Base-by-base conservation (phyloP, 441 rosid genomes). In the Gossypium gossypioides region DNA sequence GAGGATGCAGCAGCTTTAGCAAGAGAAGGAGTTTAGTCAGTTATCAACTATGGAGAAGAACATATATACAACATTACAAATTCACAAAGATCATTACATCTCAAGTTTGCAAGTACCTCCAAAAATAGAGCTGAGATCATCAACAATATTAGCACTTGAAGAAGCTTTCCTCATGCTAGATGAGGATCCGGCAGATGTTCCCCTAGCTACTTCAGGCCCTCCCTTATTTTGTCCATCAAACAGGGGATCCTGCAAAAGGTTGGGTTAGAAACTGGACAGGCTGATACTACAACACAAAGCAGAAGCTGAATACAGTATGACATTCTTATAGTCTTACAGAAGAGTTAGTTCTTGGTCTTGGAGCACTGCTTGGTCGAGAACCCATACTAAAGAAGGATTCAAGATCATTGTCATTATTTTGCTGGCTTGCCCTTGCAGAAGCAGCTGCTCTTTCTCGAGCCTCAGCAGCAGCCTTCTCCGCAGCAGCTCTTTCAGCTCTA, bases 51-150 rank as follows among this genome's bases (percentile, higher is more conserved):
- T 18, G 59, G 58, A 69, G 24, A 57, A 6, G 16, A 42, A 68
- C 46, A 55, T 40, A 46, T 6, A 6, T 68, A 32, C 7, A 50
- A 59, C 12, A 12, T 16, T 44, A 66, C 21, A 37, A 57, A 58
- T 56, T 56, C 4, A 69, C 32, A 59, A 46, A 71, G 9, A 61
- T 22, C 12, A 58, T 62, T 66, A 25, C 29, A 55, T 48, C 73
- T 63, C 66, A 58, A 52, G 66, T 63, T 69, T 15, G 37, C 1
- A 34, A 62, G 12, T 82, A 90, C 97, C 96, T 81, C 96, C 90
- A 80, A 94, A 91, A 73, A 94, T 83, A 54, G 96, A 90, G 75
- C 89, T 78, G 72, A 94, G 91, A 79, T 94, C 98, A 73, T 94
- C 96, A 58, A 83, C 90, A 74, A 91, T 70, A 72, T 88, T 91